phyloP scores from a whole-genome alignment of 148 eudicot species.

The Dianthus caryophyllus region DNA sequence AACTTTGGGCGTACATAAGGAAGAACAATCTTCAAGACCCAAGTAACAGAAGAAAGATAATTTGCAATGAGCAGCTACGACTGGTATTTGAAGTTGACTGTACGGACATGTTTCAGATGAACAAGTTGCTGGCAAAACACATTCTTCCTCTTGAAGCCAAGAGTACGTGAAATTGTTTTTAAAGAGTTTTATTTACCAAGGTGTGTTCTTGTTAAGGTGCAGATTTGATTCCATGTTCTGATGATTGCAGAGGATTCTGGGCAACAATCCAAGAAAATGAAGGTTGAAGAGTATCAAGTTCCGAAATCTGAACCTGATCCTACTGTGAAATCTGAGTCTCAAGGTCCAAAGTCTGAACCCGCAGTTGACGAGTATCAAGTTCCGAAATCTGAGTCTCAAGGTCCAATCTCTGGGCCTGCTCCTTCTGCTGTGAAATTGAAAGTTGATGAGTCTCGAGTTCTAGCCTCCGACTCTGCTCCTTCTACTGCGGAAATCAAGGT shows the following conservation, averaged over 20 bases:
- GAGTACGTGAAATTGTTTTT: slow-evolving; percentile 20
- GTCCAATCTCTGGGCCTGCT: no score
- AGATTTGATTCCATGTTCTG: slow-evolving; percentile 12
- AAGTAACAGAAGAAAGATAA: slow-evolving; percentile 71
- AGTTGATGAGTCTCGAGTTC: no score
- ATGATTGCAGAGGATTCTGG: slow-evolving; percentile 29
- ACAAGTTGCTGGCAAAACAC: slow-evolving; percentile 46
- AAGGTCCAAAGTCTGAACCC: no score
- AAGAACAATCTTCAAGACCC: slow-evolving; percentile 97
- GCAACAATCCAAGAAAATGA: slow-evolving; percentile 35
- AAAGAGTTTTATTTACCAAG: not conserved
- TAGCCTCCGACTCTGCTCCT: no score
- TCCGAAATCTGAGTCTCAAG: no score
- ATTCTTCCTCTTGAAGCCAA: slow-evolving; percentile 32
- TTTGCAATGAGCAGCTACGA: slow-evolving; percentile 44
- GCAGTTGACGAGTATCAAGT: no score
- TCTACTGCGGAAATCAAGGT: slow-evolving; percentile 28
- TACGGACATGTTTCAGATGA: slow-evolving; percentile 53
- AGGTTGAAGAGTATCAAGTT: slow-evolving; percentile 32
- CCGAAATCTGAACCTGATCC: slow-evolving; percentile 12
- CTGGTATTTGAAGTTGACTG: slow-evolving; percentile 44
- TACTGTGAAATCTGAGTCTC: slow-evolving; percentile 19
- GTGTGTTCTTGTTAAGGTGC: slow-evolving; percentile 3
- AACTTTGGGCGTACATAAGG: slow-evolving; percentile 91
- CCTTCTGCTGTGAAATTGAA: no score